Base-by-base conservation (phyloP, 352 stramenopile genomes). In the Pythium brassicae region DNA sequence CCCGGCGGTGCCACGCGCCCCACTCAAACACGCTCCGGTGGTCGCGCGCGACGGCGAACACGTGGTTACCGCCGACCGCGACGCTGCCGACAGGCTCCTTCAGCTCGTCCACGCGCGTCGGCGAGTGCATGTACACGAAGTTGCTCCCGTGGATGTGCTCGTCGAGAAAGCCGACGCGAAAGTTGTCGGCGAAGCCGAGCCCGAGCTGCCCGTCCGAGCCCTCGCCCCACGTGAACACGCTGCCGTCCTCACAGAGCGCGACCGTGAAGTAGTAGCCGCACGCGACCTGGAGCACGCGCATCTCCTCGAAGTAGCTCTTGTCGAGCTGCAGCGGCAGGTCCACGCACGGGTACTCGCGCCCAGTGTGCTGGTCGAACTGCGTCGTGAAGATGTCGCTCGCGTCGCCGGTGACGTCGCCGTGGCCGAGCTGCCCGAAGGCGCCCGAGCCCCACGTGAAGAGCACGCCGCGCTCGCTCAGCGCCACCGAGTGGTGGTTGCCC, bases 191-290 rank as follows among this genome's bases (percentile, higher is more conserved):
- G 49, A 83, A 87, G 0, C 81, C 76, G 1, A 92, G 53, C 1
- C 81, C 81, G 15, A 89, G 68, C 46, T 91, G 81, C 0, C 81
- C 78, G 44, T 92, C 81, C 1, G 78, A 92, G 34, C 79, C 82
- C 62, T 92, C 79, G 0, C 82, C 82, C 77, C 79, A 92, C 22
- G 78, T 76, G 42, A 87, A 87, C 6, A 89, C 72, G 22, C 70
- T 83, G 3, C 76, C 81, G 42, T 92, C 84, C 40, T 88, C 80
- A n/a, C 76, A 78, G 37, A 92, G 53, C 9, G 69, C 78, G 19
- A 91, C 23, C 1, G 71, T 87, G 53, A 89, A 89, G 54, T 89
- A 89, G 53, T 87, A 80, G 0, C 82, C 81, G 37, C 84, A 93
- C 9, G 75, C 74, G n/a, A 93, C 58, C 57, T 90, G 71, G 11